Base-by-base conservation (phyloP, 2,329 filamentous ascomycete species). In the Huntiella abstrusa region DNA sequence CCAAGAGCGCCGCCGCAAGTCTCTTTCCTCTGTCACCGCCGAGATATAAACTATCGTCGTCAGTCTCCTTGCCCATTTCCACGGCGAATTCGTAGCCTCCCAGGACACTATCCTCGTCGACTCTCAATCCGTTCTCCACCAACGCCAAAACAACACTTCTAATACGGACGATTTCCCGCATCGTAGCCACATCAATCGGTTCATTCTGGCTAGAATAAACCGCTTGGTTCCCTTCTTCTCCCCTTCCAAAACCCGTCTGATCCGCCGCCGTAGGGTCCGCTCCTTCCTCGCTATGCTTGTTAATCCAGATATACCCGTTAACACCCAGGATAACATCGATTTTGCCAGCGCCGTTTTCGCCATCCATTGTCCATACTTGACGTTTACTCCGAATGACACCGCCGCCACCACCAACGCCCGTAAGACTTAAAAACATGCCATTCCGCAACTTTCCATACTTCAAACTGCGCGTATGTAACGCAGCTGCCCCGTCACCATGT, bases 181-280 rank as follows among this genome's bases (percentile, higher is more conserved):
- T 77, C 12, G 85, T 88, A 43, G 76, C 75, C 2, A 75, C 65
- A 16, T 75, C 67, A 52, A 98, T 86, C 48, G 75, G 71, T 59
- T 96, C 88, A 59, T 98, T 98, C 65, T 95, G 86, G 58, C 83
- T 92, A 47, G 83, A 91, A 63, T 98, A 98, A 54, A 94, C 85
- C 46, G 80, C 83, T 55, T 77, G 77, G 52, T 78, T 86, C 54
- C 69, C 77, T 64, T 98, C 91, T 60, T 96, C 91, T 59, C 95
- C 72, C 53, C 83, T 74, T 45, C 85, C 93, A 56, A 95, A 83
- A 66, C 75, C 58, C 12, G 85, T 80, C 65, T 71, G 53, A 11
- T 63, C 64, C n/a, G 62, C 59, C n/a, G 66, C 64, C 38, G 70
- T 64, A 35, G 61, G 57, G 36, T 62, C 59, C 4, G 62, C 61